These are phyloP conservation scores for Neurospora sp. DNA, from an alignment of 495 filamentous ascomycete genomes.

Conservation along the genomic window DNA sequence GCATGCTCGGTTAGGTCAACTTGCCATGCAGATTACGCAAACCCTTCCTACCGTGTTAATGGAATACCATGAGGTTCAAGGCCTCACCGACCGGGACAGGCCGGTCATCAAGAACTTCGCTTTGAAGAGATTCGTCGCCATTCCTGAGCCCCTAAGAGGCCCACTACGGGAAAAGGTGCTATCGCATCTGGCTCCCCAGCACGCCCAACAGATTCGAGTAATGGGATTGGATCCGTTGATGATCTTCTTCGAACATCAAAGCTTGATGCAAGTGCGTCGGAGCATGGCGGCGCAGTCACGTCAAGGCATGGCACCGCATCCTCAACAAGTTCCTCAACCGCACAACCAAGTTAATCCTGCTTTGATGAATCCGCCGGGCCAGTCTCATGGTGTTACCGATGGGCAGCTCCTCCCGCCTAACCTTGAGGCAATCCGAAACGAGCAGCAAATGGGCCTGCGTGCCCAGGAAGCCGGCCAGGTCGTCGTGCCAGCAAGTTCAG, in stretches of 20 bases:
- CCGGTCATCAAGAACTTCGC: slow-evolving; percentile 20
- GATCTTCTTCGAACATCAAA: slow-evolving; percentile 30
- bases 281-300: slow-evolving; percentile 11
- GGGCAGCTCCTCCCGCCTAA: slow-evolving; percentile 30
- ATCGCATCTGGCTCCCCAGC: slow-evolving; percentile 12
- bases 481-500: slow-evolving; percentile 39
- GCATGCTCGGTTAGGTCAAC: slow-evolving; percentile 7
- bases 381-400: slow-evolving; percentile 24
- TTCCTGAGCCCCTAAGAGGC: slow-evolving; percentile 24
- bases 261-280: slow-evolving; percentile 10
- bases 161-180: slow-evolving; percentile 23
- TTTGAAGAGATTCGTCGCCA: slow-evolving; percentile 9
- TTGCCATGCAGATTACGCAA: neutral
- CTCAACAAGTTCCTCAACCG: slow-evolving; percentile 17
- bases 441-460: slow-evolving; percentile 35
- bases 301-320: slow-evolving; percentile 15
- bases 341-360: slow-evolving; percentile 29
- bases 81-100: slow-evolving; percentile 20
- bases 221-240: slow-evolving; percentile 30
- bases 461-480: slow-evolving; percentile 40
- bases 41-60: neutral
- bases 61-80: neutral
- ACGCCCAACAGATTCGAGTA: slow-evolving; percentile 20
- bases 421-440: slow-evolving; percentile 39
- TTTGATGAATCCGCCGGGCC: slow-evolving; percentile 23